Conservation (phyloP, 192 early-diverging fungal genomes). For the Backusella westeae region DNA sequence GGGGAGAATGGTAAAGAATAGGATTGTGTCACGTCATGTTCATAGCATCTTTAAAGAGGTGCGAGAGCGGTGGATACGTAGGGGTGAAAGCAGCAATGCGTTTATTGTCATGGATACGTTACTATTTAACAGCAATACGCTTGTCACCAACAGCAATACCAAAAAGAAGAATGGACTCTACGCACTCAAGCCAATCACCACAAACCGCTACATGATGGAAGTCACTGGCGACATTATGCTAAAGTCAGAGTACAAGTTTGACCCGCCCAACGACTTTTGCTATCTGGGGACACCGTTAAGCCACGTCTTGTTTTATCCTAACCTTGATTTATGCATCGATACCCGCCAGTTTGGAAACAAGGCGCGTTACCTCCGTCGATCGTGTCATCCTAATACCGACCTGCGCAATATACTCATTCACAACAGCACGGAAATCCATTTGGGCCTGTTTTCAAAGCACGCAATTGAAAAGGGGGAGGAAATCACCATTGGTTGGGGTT, state of each 20-base stretch:
- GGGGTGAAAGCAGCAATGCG: not conserved
- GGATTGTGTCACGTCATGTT: slow-evolving; percentile 12
- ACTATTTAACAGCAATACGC: not conserved
- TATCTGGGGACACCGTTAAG: slow-evolving; percentile 61
- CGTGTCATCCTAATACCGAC: slow-evolving; percentile 65
- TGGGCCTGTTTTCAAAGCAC: slow-evolving; percentile 65
- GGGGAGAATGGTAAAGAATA: slow-evolving; percentile 6
- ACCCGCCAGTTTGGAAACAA: slow-evolving; percentile 68
- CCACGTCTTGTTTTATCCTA: slow-evolving; percentile 64
- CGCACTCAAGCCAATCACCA: slow-evolving; percentile 53
- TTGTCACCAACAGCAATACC: slow-evolving; percentile 7
- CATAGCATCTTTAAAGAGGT: slow-evolving; percentile 17
- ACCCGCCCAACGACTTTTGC: slow-evolving; percentile 65
- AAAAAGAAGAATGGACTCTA: slow-evolving; percentile 54
- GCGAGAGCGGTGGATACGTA: slow-evolving; percentile 11
- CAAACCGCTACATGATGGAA: slow-evolving; percentile 66
- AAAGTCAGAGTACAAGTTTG: slow-evolving; percentile 63
- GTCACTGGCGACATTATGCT: slow-evolving; percentile 73
- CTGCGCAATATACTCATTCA: slow-evolving; percentile 58
- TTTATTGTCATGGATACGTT: slow-evolving; percentile 9
- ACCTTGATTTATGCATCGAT: slow-evolving; percentile 67
- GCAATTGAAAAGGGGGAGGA: slow-evolving; percentile 60
- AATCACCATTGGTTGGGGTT: slow-evolving; percentile 72
- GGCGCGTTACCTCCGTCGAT: slow-evolving; percentile 63
- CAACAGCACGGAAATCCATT: slow-evolving; percentile 48